Conservation (phyloP, 2,329 filamentous ascomycete genomes). For the Epichloe glyceriae region DNA sequence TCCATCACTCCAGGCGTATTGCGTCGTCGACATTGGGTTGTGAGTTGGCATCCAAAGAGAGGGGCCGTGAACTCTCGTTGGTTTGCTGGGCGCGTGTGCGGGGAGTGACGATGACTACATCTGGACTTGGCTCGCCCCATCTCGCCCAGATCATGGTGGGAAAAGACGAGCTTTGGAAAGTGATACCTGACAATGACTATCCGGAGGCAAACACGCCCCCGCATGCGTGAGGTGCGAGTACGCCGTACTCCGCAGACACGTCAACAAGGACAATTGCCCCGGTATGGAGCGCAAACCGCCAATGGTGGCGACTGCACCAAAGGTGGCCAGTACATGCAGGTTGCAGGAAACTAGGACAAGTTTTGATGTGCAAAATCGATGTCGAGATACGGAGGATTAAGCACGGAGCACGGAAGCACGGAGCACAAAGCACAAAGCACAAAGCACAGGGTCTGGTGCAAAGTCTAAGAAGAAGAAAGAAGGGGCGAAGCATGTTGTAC, state of each 20-base stretch:
- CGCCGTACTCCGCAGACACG: constrained; percentile 4
- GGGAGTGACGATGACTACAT: background rate
- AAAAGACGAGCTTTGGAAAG: background rate
- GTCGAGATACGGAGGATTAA: background rate
- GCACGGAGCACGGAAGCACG: no score
- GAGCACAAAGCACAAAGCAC: background rate
- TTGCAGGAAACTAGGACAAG: background rate
- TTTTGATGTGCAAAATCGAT: background rate
- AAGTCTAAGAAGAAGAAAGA: background rate
- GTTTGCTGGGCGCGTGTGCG: background rate
- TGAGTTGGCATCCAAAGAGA: background rate
- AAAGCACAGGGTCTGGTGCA: background rate
- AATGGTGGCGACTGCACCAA: constrained; percentile 1
- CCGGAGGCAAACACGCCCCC: background rate
- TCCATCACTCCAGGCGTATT: background rate
- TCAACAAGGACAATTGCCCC: constrained; percentile 2
- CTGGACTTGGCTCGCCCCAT: background rate
- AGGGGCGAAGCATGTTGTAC: background rate
- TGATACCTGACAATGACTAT: background rate
- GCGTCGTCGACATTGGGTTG: background rate
- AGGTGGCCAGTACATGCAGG: constrained; percentile 1
- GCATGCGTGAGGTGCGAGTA: constrained; percentile 1
- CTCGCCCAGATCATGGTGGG: background rate
- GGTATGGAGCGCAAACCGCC: background rate
- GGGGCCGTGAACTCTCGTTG: background rate